A percentile compares a stretch with the other conserved stretches of the same genome.
phyloP scores from a whole-genome alignment of 139 green algal species.

The Edaphochlamys debaryana region DNA sequence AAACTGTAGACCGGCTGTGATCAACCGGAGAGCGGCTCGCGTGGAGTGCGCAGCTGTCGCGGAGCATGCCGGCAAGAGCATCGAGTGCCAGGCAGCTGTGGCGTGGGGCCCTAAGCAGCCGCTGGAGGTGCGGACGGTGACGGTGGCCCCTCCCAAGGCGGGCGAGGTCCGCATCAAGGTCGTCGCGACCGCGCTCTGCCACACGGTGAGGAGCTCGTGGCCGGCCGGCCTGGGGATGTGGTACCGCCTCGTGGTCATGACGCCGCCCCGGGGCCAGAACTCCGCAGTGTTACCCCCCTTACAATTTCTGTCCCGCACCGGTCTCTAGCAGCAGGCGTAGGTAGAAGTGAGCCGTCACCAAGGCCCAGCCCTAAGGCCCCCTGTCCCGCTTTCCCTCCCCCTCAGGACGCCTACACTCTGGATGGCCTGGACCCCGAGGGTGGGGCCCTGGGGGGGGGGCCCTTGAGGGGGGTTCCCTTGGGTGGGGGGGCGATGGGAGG shows the following conservation, averaged over 20 bases:
- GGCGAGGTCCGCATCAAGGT: constrained; percentile 95
- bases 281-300: too few species aligned
- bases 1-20: too few species aligned
- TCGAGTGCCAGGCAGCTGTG: constrained; percentile 93
- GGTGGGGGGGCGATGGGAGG: too few species aligned
- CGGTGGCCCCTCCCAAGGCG: constrained; percentile 84
- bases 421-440: constrained; percentile 80
- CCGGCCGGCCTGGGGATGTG: too few species aligned
- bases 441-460: not conserved
- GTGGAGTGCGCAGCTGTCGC: not conserved
- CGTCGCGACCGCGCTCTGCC: constrained; percentile 91
- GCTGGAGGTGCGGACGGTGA: constrained; percentile 86
- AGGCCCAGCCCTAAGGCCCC: not conserved
- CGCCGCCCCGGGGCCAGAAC: too few species aligned
- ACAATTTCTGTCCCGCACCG: not conserved
- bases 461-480: too few species aligned
- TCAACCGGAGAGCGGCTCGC: too few species aligned
- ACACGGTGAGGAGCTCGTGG: constrained; percentile 73
- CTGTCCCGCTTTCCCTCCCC: not conserved
- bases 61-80: constrained; percentile 68
- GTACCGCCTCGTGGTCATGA: too few species aligned
- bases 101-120: constrained; percentile 90
- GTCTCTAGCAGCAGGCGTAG: too few species aligned
- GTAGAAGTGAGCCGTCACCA: not conserved
- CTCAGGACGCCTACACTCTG: constrained; percentile 91